phyloP scores from a whole-genome alignment of 2,329 filamentous ascomycete genomes.

The Claviceps pazoutovae region DNA sequence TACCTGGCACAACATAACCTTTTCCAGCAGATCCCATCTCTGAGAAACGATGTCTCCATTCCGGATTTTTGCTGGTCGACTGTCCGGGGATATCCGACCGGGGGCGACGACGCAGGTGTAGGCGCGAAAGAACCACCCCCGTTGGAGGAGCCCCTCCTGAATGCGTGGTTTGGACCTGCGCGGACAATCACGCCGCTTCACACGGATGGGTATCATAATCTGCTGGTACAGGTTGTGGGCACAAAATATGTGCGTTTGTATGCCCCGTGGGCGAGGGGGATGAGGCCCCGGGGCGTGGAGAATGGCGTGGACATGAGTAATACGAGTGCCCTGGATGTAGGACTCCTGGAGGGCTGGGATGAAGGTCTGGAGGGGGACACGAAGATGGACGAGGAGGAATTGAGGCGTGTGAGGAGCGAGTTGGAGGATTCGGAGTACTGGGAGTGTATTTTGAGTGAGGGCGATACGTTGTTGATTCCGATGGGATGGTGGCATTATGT shows the following conservation, averaged over 20 bases:
- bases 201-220: constrained; percentile 87
- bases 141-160: constrained; percentile 52
- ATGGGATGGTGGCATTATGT: constrained; percentile 99
- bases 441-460: constrained; percentile 66
- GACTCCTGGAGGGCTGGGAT: constrained; percentile 51
- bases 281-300: constrained; percentile 50
- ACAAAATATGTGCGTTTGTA: constrained; percentile 88
- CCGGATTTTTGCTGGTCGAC: constrained; percentile 75
- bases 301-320: constrained; percentile 83
- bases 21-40: constrained; percentile 63
- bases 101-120: not conserved
- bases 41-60: constrained; percentile 61
- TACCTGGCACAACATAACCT: constrained; percentile 92
- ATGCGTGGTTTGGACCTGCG: constrained; percentile 85
- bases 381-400: constrained; percentile 2
- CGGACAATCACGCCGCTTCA: constrained; percentile 86
- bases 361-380: constrained; percentile 8
- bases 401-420: constrained; percentile 24
- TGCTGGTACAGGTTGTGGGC: constrained; percentile 79
- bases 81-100: constrained; percentile 40
- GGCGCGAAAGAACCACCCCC: constrained; percentile 12
- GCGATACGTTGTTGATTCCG: constrained; percentile 80
- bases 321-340: constrained; percentile 68
- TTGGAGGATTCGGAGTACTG: constrained; percentile 51
- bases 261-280: constrained; percentile 44